These are phyloP conservation scores for Fusarium nanum DNA, from an alignment of 2,329 filamentous ascomycete species.

Conservation along the genomic window DNA sequence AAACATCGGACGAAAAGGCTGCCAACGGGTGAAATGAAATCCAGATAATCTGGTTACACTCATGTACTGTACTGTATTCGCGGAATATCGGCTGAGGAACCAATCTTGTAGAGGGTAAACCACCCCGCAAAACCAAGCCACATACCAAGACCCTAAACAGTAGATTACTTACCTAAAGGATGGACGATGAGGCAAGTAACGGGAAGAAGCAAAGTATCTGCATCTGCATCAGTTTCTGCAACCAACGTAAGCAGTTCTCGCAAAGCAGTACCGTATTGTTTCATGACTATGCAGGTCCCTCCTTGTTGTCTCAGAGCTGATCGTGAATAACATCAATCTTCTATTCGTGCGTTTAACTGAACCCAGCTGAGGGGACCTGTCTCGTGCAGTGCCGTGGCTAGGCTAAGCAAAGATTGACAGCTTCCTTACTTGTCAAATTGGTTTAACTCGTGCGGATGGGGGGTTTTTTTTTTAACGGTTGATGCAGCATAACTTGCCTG, in stretches of 20 bases:
- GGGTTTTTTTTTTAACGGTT: conserved; percentile 40
- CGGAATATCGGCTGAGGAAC: conserved; percentile 10
- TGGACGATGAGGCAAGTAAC: not conserved
- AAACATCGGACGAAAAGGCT: not conserved
- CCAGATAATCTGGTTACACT: not conserved
- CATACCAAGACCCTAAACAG: not conserved
- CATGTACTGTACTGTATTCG: not conserved
- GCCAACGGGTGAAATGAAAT: not conserved
- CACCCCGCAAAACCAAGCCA: conserved; percentile 35
- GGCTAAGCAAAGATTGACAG: conserved; percentile 19
- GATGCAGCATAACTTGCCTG: conserved; percentile 29
- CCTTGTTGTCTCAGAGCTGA: conserved; percentile 1
- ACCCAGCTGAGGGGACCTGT: not conserved
- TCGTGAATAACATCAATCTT: conserved; percentile 1
- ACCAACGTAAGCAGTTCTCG: conserved; percentile 25
- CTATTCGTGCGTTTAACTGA: conserved; percentile 48
- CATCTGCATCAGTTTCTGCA: conserved; percentile 1
- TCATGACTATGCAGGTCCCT: conserved; percentile 28
- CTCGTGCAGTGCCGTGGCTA: conserved; percentile 16
- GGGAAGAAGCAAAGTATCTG: conserved; percentile 25
- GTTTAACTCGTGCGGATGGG: conserved; percentile 16
- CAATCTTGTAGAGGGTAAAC: conserved; percentile 16
- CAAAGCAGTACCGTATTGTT: conserved; percentile 12
- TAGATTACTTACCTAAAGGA: not conserved
- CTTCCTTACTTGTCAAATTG: not conserved